Conservation (phyloP, 2,329 filamentous ascomycete genomes). For the Pestalotiopsis sp. region DNA sequence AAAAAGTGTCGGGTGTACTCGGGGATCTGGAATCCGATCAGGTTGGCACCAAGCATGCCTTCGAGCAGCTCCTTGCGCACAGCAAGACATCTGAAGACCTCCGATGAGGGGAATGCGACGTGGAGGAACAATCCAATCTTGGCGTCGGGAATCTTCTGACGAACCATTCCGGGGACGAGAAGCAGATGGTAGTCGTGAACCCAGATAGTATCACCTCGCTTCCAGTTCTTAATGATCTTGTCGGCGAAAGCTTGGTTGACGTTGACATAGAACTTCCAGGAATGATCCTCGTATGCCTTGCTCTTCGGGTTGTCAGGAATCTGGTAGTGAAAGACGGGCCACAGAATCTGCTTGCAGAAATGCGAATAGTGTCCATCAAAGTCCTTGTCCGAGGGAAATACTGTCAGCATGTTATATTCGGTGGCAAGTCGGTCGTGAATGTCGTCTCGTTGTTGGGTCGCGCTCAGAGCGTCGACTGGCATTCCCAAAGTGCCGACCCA, state of each 20-base stretch:
- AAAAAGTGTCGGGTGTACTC: constrained; percentile 95
- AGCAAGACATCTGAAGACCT: constrained; percentile 91
- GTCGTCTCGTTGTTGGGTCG: constrained; percentile 74
- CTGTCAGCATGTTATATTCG: constrained; percentile 80
- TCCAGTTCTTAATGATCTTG: constrained; percentile 88
- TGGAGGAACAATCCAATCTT: constrained; percentile 97
- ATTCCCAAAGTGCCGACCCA: constrained; percentile 94
- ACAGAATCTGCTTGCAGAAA: constrained; percentile 96
- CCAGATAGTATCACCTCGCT: constrained; percentile 91
- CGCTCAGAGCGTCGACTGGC: constrained; percentile 83
- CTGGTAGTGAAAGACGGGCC: constrained; percentile 98
- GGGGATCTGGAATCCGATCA: constrained; percentile 90
- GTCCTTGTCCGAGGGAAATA: constrained; percentile 88
- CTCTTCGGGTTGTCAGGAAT: constrained; percentile 97
- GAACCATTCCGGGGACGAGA: constrained; percentile 85
- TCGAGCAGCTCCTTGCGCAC: constrained; percentile 85
- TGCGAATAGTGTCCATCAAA: constrained; percentile 94
- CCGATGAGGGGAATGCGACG: constrained; percentile 92
- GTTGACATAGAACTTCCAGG: constrained; percentile 91
- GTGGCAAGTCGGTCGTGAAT: constrained; percentile 82
- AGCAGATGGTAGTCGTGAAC: constrained; percentile 94
- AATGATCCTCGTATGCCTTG: constrained; percentile 97
- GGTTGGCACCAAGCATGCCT: constrained; percentile 89
- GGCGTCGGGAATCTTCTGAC: constrained; percentile 86
- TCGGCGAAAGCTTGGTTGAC: constrained; percentile 94